These are phyloP conservation scores for Diaporthe sp. DNA, from an alignment of 2,329 filamentous ascomycete species.

Conservation along the genomic window DNA sequence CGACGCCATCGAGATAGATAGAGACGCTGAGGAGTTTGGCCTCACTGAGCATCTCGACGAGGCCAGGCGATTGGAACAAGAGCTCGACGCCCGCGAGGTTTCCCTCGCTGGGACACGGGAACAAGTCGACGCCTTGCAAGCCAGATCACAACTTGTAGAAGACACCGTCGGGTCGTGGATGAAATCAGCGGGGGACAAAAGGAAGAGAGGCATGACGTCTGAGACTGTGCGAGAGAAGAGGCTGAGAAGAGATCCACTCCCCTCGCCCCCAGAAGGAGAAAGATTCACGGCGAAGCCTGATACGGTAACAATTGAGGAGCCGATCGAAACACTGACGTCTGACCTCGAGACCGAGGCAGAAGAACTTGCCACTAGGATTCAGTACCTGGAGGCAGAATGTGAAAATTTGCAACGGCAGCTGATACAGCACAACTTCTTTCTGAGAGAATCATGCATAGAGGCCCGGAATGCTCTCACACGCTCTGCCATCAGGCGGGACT, in stretches of 20 bases:
- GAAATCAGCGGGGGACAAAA: background rate
- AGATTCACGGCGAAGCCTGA: background rate
- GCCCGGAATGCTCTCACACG: background rate
- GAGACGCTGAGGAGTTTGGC: slow-evolving; percentile 5
- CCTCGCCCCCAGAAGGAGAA: background rate
- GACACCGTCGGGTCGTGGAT: background rate
- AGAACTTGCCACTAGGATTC: background rate
- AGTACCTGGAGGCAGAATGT: background rate
- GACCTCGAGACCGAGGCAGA: background rate
- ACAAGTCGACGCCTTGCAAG: background rate
- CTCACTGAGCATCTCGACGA: background rate
- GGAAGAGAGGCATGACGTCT: background rate
- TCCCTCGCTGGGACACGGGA: background rate
- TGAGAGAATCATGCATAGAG: background rate
- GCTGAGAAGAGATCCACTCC: background rate
- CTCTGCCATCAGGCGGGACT: background rate
- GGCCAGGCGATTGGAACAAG: background rate
- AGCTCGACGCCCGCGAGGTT: background rate
- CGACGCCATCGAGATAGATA: background rate
- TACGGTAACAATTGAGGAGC: background rate
- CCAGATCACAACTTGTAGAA: background rate
- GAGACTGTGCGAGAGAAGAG: background rate
- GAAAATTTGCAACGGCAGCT: background rate
- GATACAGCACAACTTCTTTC: background rate
- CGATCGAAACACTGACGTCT: background rate